Conservation (phyloP, 2,329 filamentous ascomycete genomes). For the Phaeosphaeria sp. region DNA sequence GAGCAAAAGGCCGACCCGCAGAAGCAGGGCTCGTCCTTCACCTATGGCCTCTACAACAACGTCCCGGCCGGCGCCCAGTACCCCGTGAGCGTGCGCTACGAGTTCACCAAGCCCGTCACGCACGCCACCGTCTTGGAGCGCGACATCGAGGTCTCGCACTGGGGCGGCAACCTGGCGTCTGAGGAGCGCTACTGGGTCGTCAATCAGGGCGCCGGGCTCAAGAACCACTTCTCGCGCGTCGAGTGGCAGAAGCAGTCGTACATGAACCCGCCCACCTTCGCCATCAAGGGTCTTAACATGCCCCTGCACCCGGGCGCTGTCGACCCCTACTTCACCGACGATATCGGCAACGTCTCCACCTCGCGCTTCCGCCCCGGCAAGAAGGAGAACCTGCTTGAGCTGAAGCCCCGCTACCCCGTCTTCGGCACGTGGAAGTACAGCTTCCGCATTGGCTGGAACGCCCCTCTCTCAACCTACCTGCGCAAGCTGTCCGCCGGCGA, state of each 20-base stretch:
- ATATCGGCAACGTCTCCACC: constrained; percentile 96
- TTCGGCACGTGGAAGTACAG: constrained; percentile 99
- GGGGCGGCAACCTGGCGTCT: constrained; percentile 94
- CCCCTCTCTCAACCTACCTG: constrained; percentile 78
- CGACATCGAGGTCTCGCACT: constrained; percentile 94
- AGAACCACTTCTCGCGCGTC: constrained; percentile 60
- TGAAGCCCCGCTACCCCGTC: constrained; percentile 93
- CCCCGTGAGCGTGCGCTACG: constrained; percentile 82
- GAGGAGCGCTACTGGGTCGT: constrained; percentile 91
- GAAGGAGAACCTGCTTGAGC: constrained; percentile 82
- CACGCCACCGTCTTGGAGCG: constrained; percentile 82
- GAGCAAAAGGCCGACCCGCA: constrained; percentile 72
- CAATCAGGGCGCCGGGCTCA: constrained; percentile 80
- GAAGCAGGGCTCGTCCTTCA: constrained; percentile 84
- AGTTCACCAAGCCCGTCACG: constrained; percentile 91
- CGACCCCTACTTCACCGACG: constrained; percentile 93
- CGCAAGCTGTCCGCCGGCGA: constrained; percentile 68
- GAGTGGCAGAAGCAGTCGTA: constrained; percentile 62
- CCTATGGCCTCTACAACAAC: constrained; percentile 87
- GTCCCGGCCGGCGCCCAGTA: constrained; percentile 78
- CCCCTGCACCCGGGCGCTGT: constrained; percentile 79
- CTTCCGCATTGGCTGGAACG: constrained; percentile 96
- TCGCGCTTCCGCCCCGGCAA: constrained; percentile 81
- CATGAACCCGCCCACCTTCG: constrained; percentile 77
- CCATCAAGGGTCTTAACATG: constrained; percentile 82